Conservation (phyloP, 345 rosid genomes). For the Sisymbrium irio region DNA sequence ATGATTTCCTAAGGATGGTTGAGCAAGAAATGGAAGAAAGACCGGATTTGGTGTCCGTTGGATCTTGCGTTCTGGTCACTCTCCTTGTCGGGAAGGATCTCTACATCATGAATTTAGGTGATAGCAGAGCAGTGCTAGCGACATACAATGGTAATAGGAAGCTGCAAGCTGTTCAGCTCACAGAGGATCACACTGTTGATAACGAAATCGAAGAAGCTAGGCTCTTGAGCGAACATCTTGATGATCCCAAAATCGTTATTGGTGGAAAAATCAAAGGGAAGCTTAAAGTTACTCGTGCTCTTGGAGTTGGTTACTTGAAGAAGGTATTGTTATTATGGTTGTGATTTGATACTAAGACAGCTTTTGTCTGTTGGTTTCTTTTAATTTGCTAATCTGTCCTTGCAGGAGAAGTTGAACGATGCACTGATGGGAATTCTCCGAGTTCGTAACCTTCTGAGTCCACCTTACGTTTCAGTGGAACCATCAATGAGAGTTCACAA, state of each 20-base stretch:
- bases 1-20: slow-evolving; percentile 82
- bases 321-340: slow-evolving; percentile 44
- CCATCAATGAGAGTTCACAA: slow-evolving; percentile 77
- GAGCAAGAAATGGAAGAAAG: slow-evolving; percentile 99
- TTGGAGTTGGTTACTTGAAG: slow-evolving; percentile 94
- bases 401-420: slow-evolving; percentile 78
- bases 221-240: slow-evolving; percentile 72
- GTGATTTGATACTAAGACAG: background rate
- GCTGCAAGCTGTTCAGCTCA: slow-evolving; percentile 82
- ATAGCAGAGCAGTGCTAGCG: slow-evolving; percentile 92
- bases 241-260: slow-evolving; percentile 63
- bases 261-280: slow-evolving; percentile 92
- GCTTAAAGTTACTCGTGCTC: slow-evolving; percentile 89
- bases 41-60: slow-evolving; percentile 92
- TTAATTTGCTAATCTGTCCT: background rate
- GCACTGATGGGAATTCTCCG: slow-evolving; percentile 94
- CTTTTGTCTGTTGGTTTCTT: background rate
- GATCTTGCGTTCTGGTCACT: slow-evolving; percentile 86
- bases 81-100: slow-evolving; percentile 76
- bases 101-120: slow-evolving; percentile 81
- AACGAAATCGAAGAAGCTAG: slow-evolving; percentile 68
- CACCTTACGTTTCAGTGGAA: slow-evolving; percentile 80
- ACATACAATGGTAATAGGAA: slow-evolving; percentile 43
- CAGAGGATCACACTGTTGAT: slow-evolving; percentile 83
- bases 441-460: slow-evolving; percentile 82